A percentile compares a stretch with the other conserved stretches of the same genome.
Conservation (phyloP, 192 early-diverging fungal genomes). For the Coemansia sp. region DNA sequence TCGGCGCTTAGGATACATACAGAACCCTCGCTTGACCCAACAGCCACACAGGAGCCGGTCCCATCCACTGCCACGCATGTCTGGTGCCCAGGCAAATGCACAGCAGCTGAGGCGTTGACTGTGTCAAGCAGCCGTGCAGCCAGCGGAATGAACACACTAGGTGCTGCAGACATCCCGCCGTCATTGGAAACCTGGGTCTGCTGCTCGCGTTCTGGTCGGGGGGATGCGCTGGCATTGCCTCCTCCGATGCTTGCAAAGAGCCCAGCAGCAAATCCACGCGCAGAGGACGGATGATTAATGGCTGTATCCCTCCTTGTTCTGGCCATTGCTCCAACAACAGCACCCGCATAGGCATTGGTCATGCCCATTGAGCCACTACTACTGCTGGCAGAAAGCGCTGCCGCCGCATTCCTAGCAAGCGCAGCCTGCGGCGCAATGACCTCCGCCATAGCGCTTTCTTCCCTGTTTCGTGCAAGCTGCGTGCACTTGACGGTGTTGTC, state of each 20-base stretch:
- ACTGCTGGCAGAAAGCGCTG: constrained; percentile 2
- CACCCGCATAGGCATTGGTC: constrained; percentile 45
- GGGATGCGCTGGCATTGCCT: background rate
- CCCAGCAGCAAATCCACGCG: constrained; percentile 25
- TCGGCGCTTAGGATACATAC: constrained; percentile 18
- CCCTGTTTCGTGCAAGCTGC: constrained; percentile 13
- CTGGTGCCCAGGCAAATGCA: constrained; percentile 31
- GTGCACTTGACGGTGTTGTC: constrained; percentile 31
- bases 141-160: constrained; percentile 35
- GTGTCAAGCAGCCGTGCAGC: constrained; percentile 38
- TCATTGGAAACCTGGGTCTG: background rate
- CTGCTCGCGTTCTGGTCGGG: background rate
- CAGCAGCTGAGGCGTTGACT: constrained; percentile 15
- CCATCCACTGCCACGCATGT: constrained; percentile 26
- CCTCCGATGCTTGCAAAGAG: constrained; percentile 26
- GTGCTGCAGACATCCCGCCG: constrained; percentile 12
- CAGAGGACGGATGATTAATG: background rate
- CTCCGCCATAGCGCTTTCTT: constrained; percentile 7
- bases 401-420: constrained; percentile 1
- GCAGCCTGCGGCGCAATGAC: constrained; percentile 1
- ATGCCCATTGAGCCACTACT: constrained; percentile 24
- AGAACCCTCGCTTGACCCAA: constrained; percentile 24
- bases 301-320: background rate
- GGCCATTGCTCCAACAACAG: constrained; percentile 42
- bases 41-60: constrained; percentile 15